A percentile compares a stretch with the other conserved stretches of the same genome.
phyloP scores from a whole-genome alignment of 78 protist species.

The Pigoraptor vietnamica region DNA sequence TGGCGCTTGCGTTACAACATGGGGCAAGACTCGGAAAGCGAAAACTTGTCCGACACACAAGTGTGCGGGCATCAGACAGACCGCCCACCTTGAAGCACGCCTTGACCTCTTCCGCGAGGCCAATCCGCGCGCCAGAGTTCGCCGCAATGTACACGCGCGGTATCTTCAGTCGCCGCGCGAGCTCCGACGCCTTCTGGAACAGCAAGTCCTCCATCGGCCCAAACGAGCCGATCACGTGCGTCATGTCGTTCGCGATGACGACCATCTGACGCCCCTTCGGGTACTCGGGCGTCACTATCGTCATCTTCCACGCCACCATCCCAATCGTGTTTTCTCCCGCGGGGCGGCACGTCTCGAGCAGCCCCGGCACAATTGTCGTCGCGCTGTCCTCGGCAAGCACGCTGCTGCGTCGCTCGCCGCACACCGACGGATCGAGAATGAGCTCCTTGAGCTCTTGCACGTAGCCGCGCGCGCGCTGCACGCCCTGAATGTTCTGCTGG shows the following conservation, averaged over 20 bases:
- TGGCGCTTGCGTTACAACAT: too few species aligned
- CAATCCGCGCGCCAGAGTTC: constrained; percentile 97
- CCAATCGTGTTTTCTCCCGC: constrained; percentile 50
- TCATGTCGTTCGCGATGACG: constrained; percentile 94
- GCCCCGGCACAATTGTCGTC: neutral
- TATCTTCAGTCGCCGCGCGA: constrained; percentile 69
- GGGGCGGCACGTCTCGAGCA: neutral
- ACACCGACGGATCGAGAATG: neutral
- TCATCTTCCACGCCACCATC: constrained; percentile 86
- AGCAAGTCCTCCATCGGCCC: constrained; percentile 55
- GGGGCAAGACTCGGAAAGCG: too few species aligned
- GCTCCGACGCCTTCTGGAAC: constrained; percentile 61
- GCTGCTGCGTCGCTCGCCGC: neutral
- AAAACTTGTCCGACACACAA: too few species aligned
- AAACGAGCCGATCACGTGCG: constrained; percentile 87
- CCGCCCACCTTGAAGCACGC: constrained; percentile 35
- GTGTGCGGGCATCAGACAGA: neutral
- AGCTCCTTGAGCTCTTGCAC: neutral
- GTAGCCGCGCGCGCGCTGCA: neutral
- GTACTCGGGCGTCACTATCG: constrained; percentile 82
- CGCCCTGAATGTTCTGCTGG: neutral
- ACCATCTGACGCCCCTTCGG: constrained; percentile 80
- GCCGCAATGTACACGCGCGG: constrained; percentile 91
- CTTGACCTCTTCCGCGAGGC: constrained; percentile 84
- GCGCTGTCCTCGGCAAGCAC: neutral